These are phyloP conservation scores for Penicillium daleae DNA, from an alignment of 495 filamentous ascomycete genomes.

Conservation along the genomic window DNA sequence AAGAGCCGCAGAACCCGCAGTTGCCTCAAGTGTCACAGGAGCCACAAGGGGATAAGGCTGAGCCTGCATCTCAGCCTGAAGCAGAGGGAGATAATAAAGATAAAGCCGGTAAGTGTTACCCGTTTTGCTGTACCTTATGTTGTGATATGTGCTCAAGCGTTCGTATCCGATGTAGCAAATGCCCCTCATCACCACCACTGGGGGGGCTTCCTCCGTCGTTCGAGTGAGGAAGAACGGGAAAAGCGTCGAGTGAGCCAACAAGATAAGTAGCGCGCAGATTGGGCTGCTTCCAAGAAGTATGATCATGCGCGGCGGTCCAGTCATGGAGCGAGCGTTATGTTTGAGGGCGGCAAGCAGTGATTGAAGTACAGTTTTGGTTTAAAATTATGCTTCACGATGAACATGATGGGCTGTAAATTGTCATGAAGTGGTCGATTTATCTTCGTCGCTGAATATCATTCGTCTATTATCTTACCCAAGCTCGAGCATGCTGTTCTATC, in stretches of 20 bases:
- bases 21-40: neutral
- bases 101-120: neutral
- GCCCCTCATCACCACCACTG: neutral
- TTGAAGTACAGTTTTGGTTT: neutral
- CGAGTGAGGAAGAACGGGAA: neutral
- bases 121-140: neutral
- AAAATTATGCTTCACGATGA: neutral
- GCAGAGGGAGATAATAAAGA: neutral
- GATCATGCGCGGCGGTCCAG: neutral
- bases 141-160: neutral
- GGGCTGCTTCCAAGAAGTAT: slow-evolving; percentile 1
- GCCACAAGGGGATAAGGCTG: neutral
- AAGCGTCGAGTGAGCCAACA: neutral
- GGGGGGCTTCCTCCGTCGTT: neutral
- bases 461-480: neutral
- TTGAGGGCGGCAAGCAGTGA: neutral
- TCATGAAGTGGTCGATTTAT: neutral
- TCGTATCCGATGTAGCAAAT: neutral
- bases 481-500: neutral
- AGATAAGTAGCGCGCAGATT: neutral
- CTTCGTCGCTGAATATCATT: neutral
- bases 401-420: neutral
- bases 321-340: neutral
- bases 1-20: neutral
- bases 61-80: neutral